Percentiles rank a stretch among this genome's conserved stretches.
Evolutionary conservation across 768 basidiomycete genomes (phyloP).

Genomic region (Hypholoma fasciculare): DNA sequence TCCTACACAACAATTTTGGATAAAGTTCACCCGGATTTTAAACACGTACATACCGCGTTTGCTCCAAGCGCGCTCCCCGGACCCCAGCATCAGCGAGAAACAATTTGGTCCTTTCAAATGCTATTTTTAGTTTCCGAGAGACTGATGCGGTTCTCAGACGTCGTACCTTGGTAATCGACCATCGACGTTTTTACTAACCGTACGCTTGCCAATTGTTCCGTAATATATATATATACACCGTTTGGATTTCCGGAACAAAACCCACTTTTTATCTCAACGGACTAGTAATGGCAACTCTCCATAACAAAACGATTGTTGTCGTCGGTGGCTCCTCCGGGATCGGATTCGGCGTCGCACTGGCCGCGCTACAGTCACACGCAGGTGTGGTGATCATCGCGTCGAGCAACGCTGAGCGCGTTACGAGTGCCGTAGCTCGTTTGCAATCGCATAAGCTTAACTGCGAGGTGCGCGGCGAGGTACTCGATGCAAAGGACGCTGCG

Average conservation of each 20-base stretch:
- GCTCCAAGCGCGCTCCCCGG: no score
- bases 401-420: neutral
- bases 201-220: no score
- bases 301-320: neutral
- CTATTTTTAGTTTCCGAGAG: no score
- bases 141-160: no score
- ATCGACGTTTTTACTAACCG: no score
- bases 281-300: neutral
- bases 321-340: slow-evolving; percentile 4
- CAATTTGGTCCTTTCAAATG: no score
- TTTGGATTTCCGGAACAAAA: neutral
- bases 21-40: no score
- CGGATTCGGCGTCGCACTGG: slow-evolving; percentile 4
- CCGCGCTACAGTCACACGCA: slow-evolving; percentile 2
- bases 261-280: neutral
- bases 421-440: neutral
- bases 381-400: slow-evolving; percentile 2
- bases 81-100: no score
- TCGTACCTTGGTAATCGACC: no score
- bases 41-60: no score
- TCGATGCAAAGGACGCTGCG: neutral
- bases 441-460: neutral
- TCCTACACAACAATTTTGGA: no score
- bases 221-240: neutral
- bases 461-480: slow-evolving; percentile 2